A percentile compares a stretch with the other conserved stretches of the same genome.
Conservation (phyloP, 306 rosid genomes). For the Glycyrrhiza uralensis region DNA sequence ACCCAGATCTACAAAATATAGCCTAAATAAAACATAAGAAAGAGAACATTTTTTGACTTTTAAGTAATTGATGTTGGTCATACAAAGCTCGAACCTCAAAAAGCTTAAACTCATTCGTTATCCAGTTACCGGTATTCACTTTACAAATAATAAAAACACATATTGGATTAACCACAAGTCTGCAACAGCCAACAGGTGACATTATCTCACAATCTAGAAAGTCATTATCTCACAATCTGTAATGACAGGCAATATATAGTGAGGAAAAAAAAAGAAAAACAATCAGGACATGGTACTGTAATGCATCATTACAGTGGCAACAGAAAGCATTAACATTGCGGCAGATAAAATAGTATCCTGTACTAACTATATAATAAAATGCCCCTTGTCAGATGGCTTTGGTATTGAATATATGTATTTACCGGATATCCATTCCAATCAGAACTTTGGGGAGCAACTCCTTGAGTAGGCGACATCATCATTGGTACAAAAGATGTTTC, state of each 20-base stretch:
- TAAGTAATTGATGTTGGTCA: not conserved
- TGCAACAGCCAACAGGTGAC: not conserved
- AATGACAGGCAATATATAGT: not conserved
- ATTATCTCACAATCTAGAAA: too few relatives aligned
- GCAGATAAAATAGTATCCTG: not conserved
- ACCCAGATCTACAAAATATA: not conserved
- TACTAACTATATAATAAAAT: not conserved
- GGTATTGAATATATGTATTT: not conserved
- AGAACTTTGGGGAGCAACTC: constrained; percentile 50
- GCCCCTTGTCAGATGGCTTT: not conserved
- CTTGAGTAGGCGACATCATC: constrained; percentile 60
- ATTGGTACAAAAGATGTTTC: constrained; percentile 66
- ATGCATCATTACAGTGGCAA: not conserved
- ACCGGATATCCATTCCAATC: constrained; percentile 95
- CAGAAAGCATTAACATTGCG: constrained; percentile 3
- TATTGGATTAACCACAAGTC: not conserved
- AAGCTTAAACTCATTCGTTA: not conserved
- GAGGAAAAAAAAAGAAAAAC: not conserved
- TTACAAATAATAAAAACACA: not conserved
- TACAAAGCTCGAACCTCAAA: not conserved
- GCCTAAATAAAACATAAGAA: not conserved
- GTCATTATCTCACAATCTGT: constrained; percentile 9
- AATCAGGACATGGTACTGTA: not conserved
- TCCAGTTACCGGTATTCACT: not conserved
- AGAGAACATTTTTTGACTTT: not conserved